Conservation (phyloP, 2,329 filamentous ascomycete genomes). For the Parasarocladium wereldwijsianum region DNA sequence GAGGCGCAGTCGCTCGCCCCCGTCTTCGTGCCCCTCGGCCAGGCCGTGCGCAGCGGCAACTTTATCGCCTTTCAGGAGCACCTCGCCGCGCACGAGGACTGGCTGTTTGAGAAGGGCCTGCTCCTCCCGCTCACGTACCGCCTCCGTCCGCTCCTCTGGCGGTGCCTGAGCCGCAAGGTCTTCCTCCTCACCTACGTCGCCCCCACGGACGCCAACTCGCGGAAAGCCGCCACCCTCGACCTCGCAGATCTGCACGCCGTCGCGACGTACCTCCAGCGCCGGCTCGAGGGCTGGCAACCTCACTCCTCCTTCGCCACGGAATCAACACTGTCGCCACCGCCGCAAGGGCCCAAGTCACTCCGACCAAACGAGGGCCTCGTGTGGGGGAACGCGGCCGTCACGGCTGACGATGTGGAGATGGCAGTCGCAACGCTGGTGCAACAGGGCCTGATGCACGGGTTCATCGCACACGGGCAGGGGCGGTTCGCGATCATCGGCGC, state of each 20-base stretch:
- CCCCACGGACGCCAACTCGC: constrained; percentile 37
- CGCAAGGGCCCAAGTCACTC: constrained; percentile 29
- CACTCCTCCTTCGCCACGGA: constrained; percentile 30
- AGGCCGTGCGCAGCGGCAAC: constrained; percentile 58
- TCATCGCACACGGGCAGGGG: constrained; percentile 60
- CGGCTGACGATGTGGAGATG: constrained; percentile 56
- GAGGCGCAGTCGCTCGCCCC: constrained; percentile 52
- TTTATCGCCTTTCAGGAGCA: constrained; percentile 59
- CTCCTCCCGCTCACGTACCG: constrained; percentile 63
- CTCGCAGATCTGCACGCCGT: constrained; percentile 52
- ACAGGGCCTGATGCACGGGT: constrained; percentile 71
- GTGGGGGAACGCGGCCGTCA: constrained; percentile 47
- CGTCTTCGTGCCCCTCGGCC: constrained; percentile 59
- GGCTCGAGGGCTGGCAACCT: constrained; percentile 40
- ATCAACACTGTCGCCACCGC: constrained; percentile 31
- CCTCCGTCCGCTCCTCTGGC: constrained; percentile 72
- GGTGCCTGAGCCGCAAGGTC: constrained; percentile 61
- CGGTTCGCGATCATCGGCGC: constrained; percentile 75
- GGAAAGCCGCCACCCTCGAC: constrained; percentile 59
- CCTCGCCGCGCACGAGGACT: constrained; percentile 48
- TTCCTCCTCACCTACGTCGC: constrained; percentile 69
- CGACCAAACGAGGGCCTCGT: constrained; percentile 44
- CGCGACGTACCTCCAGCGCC: constrained; percentile 49
- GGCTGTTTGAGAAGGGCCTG: constrained; percentile 63
- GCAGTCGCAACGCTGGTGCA: constrained; percentile 63